A percentile compares a stretch with the other conserved stretches of the same genome.
phyloP scores from a whole-genome alignment of 106 monocot genomes.

The Dactylorhiza incarnata region DNA sequence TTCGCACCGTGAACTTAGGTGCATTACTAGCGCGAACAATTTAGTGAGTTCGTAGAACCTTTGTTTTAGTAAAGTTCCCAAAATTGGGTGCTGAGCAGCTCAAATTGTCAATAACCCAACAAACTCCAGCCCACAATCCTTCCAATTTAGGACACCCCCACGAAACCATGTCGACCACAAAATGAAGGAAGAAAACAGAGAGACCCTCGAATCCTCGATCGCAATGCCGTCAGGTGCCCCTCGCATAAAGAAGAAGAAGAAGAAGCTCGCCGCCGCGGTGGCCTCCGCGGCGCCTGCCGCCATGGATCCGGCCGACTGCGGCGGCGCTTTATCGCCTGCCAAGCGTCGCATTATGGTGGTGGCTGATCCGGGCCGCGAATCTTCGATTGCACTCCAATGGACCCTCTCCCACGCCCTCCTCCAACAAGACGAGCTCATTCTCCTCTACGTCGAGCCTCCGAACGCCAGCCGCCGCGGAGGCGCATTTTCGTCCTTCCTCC shows the following conservation, averaged over 20 bases:
- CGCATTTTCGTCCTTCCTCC: slow-evolving; percentile 30
- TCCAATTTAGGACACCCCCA: too few species aligned
- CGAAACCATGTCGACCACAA: too few species aligned
- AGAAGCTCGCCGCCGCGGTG: not conserved
- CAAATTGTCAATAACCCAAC: too few species aligned
- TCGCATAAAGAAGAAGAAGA: not conserved
- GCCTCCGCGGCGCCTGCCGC: not conserved
- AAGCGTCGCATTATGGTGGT: slow-evolving; percentile 61
- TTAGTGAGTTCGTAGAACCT: too few species aligned
- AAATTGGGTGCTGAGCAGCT: too few species aligned
- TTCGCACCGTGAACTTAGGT: too few species aligned
- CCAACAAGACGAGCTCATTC: slow-evolving; percentile 64
- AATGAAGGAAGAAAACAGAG: too few species aligned
- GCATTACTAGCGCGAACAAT: too few species aligned
- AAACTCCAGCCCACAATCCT: too few species aligned
- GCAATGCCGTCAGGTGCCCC: not conserved
- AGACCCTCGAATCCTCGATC: not conserved
- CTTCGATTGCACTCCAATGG: slow-evolving; percentile 66
- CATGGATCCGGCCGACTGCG: not conserved
- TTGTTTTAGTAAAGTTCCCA: too few species aligned
- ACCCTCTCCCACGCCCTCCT: slow-evolving; percentile 64
- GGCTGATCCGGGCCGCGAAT: slow-evolving; percentile 57
- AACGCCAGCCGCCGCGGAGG: slow-evolving; percentile 5
- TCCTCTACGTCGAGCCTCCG: slow-evolving; percentile 51
- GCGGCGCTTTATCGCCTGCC: not conserved